Conservation (phyloP, 441 rosid genomes). For the Jatropha multifida region DNA sequence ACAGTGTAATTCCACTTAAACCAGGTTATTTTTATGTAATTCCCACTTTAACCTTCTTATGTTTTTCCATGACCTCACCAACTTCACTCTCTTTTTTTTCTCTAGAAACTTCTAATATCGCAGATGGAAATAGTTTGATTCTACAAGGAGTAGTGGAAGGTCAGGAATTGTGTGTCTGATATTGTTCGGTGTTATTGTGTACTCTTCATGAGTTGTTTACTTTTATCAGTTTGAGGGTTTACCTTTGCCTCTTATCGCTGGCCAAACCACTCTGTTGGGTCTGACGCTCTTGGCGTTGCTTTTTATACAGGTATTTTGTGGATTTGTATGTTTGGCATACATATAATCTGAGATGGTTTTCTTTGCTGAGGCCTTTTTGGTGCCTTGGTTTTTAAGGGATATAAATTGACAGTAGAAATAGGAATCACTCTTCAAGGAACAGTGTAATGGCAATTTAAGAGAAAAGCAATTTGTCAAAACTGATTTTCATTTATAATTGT, state of each 20-base stretch:
- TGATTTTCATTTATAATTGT: too few species aligned
- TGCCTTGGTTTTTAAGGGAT: too few species aligned
- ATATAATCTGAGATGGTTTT: background rate
- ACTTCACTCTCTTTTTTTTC: too few species aligned
- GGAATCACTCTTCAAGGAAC: too few species aligned
- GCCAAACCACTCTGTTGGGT: slow-evolving; percentile 82
- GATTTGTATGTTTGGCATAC: background rate
- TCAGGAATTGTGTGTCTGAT: slow-evolving; percentile 60
- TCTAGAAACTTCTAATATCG: background rate
- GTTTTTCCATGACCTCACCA: too few species aligned
- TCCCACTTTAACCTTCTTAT: too few species aligned
- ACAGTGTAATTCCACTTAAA: too few species aligned
- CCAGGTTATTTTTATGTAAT: too few species aligned
- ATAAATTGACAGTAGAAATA: too few species aligned
- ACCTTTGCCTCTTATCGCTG: slow-evolving; percentile 66
- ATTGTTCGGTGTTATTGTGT: slow-evolving; percentile 41
- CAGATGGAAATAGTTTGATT: background rate
- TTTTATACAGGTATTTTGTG: slow-evolving; percentile 49
- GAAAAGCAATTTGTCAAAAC: too few species aligned
- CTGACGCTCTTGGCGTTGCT: slow-evolving; percentile 71
- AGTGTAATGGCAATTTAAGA: too few species aligned
- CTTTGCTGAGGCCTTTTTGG: background rate
- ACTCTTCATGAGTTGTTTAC: slow-evolving; percentile 67
- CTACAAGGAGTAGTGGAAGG: slow-evolving; percentile 24
- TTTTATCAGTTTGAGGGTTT: slow-evolving; percentile 56